Conservation (phyloP, 768 basidiomycete species). For the Dioszegia aurantiaca region DNA sequence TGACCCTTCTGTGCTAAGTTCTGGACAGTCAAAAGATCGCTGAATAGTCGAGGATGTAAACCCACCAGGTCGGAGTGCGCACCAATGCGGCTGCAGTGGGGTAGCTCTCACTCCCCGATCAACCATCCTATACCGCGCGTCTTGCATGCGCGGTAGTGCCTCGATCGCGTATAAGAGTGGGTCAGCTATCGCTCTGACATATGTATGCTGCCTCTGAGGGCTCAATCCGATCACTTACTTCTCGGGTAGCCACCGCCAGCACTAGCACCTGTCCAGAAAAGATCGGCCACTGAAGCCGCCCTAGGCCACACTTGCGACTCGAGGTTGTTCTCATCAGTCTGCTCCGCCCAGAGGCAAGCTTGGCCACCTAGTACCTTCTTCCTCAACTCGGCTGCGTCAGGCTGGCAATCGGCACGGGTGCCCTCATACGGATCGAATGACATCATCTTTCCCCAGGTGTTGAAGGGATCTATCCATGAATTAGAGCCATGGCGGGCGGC, state of each 20-base stretch:
- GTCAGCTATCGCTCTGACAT: no score
- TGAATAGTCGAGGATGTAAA: background rate
- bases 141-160: slow-evolving; percentile 67
- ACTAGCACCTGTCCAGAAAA: slow-evolving; percentile 67
- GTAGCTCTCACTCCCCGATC: slow-evolving; percentile 63
- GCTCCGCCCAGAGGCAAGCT: slow-evolving; percentile 62
- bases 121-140: slow-evolving; percentile 61
- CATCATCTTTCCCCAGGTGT: slow-evolving; percentile 70
- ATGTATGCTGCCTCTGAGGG: no score
- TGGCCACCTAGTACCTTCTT: slow-evolving; percentile 65
- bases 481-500: slow-evolving; percentile 54
- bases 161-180: slow-evolving; percentile 49
- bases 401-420: slow-evolving; percentile 55
- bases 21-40: background rate
- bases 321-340: slow-evolving; percentile 66
- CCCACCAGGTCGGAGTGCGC: slow-evolving; percentile 62
- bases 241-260: slow-evolving; percentile 19
- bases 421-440: slow-evolving; percentile 64
- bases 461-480: slow-evolving; percentile 72
- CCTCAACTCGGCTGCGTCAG: slow-evolving; percentile 19
- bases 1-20: slow-evolving; percentile 1
- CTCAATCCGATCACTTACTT: slow-evolving; percentile 16
- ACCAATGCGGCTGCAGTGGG: slow-evolving; percentile 69
- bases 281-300: slow-evolving; percentile 67
- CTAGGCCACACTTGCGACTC: slow-evolving; percentile 72